A percentile compares a stretch with the other conserved stretches of the same genome.
Evolutionary conservation across 169 alveolate genomes (phyloP).

Genomic region (Eimeria acervulina): DNA sequence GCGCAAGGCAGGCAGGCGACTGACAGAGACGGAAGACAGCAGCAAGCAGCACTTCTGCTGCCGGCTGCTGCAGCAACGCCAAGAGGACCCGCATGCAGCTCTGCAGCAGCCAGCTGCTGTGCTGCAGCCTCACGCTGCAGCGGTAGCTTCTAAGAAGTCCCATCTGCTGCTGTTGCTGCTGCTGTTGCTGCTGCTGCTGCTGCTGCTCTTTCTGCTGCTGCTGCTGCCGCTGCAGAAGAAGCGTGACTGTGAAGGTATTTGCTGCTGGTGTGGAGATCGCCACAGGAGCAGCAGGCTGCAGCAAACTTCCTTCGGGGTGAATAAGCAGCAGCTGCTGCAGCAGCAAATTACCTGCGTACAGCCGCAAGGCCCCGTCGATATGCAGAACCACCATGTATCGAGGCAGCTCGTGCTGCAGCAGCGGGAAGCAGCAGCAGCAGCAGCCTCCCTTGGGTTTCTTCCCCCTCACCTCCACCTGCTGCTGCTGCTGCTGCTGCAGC

Average conservation of each 20-base stretch:
- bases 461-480: too few relatives aligned
- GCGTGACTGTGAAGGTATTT: not conserved
- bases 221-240: not conserved
- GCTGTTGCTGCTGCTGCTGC: not conserved
- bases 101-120: too few relatives aligned
- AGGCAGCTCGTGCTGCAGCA: too few relatives aligned
- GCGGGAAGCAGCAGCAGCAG: conserved; percentile 15
- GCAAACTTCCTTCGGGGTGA: too few relatives aligned
- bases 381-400: too few relatives aligned
- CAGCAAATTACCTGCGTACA: not conserved
- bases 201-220: too few relatives aligned
- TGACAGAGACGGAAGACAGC: not conserved
- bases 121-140: too few relatives aligned
- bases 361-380: too few relatives aligned
- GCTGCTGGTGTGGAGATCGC: conserved; percentile 27
- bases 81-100: too few relatives aligned
- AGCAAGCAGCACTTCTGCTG: not conserved
- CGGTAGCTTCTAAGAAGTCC: too few relatives aligned
- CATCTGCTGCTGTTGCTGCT: not conserved
- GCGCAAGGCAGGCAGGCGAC: not conserved
- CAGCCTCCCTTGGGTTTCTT: not conserved
- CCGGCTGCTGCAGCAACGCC: not conserved
- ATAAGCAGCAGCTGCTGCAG: conserved; percentile 25
- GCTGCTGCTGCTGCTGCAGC: too few relatives aligned
- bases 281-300: too few relatives aligned